Evolutionary conservation across 176 grass and related monocot genomes (phyloP), one percentile per base, ranked within the genome.

Genomic region (Leersia perrieri): DNA sequence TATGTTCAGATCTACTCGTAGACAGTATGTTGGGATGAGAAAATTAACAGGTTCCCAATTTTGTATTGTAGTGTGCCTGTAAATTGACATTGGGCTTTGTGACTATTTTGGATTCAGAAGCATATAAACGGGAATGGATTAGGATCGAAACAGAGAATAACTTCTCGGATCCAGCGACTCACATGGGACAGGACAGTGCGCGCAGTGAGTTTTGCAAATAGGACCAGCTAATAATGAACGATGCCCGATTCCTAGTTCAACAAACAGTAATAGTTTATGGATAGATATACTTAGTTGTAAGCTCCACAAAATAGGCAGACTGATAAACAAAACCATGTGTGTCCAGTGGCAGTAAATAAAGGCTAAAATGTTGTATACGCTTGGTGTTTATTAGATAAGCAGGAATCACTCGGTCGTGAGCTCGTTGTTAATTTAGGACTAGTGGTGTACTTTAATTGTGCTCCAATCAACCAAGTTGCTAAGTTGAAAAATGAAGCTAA

Each of bases 91-190:
- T 40, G 67, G 20, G 33, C 27, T 47, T 25, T 66, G 62, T 18
- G 41, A 7, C 3, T 25, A 14, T 35, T 55, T 2, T 20, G 5
- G 22, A 11, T 81, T 81, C 16, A 15, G 70, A 74, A 66, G 9
- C 70, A 74, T 29, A 62, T 45, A 39, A 75, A 40, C 16, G 27
- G 33, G 12, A 18, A 55, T 5, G 15, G 63, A 36, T 39, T 31
- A 16, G 47, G 11, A 58, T 45, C 9, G 51, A 26, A 12, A 18
- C 30, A 5, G 41, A 2, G 66, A 72, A 42, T 71, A 72, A 32
- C 33, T 72, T 87, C 33, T 88, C 33, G 86, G 57, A 72, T 66
- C 80, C 26, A 72, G 35, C 57, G 7, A 36, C 25, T n/a, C 60
- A 83, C 41, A 30, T 29, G 78, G 45, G 26, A 9, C 15, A 41